Conservation (phyloP, 495 filamentous ascomycete genomes). For the Neurospora africana region DNA sequence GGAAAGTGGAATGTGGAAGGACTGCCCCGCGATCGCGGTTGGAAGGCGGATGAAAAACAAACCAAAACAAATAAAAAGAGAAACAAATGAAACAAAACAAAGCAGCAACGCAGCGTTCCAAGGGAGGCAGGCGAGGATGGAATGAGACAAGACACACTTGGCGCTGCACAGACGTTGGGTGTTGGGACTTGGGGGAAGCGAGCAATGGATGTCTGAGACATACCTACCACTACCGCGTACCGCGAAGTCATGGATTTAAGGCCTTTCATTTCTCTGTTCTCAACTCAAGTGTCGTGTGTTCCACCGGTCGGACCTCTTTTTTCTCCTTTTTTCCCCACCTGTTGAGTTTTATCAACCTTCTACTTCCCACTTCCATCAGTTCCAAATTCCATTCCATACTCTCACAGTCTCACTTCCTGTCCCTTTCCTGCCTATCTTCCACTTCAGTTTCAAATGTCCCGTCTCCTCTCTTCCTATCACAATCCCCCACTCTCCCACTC, state of each 20-base stretch:
- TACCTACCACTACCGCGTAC: not conserved
- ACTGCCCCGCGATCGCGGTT: too few relatives aligned
- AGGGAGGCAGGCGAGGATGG: not conserved
- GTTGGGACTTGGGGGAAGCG: not conserved
- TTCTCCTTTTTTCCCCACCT: not conserved
- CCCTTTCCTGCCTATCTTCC: too few relatives aligned
- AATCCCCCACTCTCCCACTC: not conserved
- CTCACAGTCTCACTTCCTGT: too few relatives aligned
- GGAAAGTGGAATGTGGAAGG: too few relatives aligned
- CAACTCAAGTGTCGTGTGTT: not conserved
- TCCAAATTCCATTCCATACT: too few relatives aligned
- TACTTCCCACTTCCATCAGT: not conserved
- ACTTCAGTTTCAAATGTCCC: too few relatives aligned
- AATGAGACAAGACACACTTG: not conserved
- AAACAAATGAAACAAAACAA: not conserved
- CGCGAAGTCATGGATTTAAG: not conserved
- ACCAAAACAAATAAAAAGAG: not conserved
- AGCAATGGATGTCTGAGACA: not conserved
- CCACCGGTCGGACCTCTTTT: not conserved
- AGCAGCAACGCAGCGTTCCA: not conserved
- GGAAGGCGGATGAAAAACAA: not conserved
- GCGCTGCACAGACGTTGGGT: not conserved
- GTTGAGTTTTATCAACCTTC: not conserved
- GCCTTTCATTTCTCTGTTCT: not conserved
- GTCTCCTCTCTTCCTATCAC: not conserved